These are phyloP conservation scores for Iris macrosiphon DNA, from an alignment of 106 monocot genomes.

Conservation along the genomic window DNA sequence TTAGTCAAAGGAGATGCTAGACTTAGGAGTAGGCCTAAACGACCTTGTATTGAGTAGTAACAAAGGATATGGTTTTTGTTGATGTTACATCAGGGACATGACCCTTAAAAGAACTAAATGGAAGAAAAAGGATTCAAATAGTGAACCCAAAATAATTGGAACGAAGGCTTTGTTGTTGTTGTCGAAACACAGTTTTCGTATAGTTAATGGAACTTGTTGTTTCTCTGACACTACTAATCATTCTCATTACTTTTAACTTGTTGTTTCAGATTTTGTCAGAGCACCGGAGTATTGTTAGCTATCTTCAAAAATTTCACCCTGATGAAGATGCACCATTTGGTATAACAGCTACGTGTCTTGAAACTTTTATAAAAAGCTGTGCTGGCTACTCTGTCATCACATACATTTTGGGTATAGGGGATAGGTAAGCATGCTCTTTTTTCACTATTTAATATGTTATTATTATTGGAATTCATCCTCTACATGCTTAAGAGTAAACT, in stretches of 20 bases:
- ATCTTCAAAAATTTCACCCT: slow-evolving; percentile 89
- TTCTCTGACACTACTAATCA: not conserved
- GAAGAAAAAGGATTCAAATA: no score
- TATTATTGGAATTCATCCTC: not conserved
- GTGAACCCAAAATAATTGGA: no score
- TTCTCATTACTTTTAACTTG: slow-evolving; percentile 9
- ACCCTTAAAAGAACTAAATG: no score
- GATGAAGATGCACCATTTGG: slow-evolving; percentile 97
- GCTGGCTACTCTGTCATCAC: slow-evolving; percentile 99
- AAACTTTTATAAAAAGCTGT: slow-evolving; percentile 99
- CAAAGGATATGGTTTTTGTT: no score
- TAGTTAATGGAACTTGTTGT: not conserved
- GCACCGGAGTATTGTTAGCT: slow-evolving; percentile 75
- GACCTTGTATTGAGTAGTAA: no score
- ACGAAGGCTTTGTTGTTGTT: no score
- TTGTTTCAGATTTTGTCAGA: slow-evolving; percentile 87
- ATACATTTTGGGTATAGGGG: slow-evolving; percentile 94
- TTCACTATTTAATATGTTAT: not conserved
- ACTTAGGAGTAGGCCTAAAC: no score
- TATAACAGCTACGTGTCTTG: slow-evolving; percentile 87
- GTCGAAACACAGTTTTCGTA: no score
- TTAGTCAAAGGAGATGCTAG: no score
- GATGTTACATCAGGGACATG: no score
- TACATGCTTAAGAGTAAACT: not conserved
- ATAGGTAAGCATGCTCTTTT: slow-evolving; percentile 45